phyloP scores from a whole-genome alignment of 805 yeast genomes.

The Yamadazyma phyllophila region DNA sequence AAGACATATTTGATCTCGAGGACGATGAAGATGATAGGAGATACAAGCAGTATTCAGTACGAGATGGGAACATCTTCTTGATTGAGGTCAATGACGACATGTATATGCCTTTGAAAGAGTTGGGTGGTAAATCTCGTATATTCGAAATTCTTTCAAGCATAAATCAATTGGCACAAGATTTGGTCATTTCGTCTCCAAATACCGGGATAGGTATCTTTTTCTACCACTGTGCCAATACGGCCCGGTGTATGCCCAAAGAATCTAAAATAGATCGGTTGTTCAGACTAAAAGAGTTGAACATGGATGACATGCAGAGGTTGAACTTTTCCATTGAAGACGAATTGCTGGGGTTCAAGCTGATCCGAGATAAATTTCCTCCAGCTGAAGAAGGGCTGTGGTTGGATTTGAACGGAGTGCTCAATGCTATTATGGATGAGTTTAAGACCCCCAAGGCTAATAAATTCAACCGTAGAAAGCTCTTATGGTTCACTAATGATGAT shows the following conservation, averaged over 20 bases:
- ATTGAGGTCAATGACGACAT: slow-evolving; percentile 57
- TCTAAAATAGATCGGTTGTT: slow-evolving; percentile 51
- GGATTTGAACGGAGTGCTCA: slow-evolving; percentile 41
- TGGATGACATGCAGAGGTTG: slow-evolving; percentile 54
- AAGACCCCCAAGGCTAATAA: slow-evolving; percentile 32
- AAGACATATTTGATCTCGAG: not conserved
- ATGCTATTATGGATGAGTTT: slow-evolving; percentile 56
- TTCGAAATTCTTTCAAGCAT: slow-evolving; percentile 55
- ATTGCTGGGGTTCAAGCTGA: slow-evolving; percentile 8
- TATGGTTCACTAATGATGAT: slow-evolving; percentile 76
- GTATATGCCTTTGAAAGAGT: slow-evolving; percentile 30
- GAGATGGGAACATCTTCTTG: slow-evolving; percentile 63
- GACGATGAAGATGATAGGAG: slow-evolving; percentile 12
- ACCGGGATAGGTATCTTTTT: slow-evolving; percentile 77
- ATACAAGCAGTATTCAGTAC: slow-evolving; percentile 45
- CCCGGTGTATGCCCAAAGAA: slow-evolving; percentile 26
- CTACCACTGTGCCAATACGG: slow-evolving; percentile 45
- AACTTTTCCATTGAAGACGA: slow-evolving; percentile 51
- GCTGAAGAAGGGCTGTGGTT: not conserved
- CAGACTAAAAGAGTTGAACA: slow-evolving; percentile 53
- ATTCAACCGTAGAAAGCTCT: slow-evolving; percentile 57
- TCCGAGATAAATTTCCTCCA: slow-evolving; percentile 13
- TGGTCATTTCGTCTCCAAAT: slow-evolving; percentile 61
- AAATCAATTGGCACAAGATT: slow-evolving; percentile 59
- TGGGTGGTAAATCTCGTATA: slow-evolving; percentile 43